Evolutionary conservation across 164 flowering plant species (phyloP).

Genomic region (Piper betle): DNA sequence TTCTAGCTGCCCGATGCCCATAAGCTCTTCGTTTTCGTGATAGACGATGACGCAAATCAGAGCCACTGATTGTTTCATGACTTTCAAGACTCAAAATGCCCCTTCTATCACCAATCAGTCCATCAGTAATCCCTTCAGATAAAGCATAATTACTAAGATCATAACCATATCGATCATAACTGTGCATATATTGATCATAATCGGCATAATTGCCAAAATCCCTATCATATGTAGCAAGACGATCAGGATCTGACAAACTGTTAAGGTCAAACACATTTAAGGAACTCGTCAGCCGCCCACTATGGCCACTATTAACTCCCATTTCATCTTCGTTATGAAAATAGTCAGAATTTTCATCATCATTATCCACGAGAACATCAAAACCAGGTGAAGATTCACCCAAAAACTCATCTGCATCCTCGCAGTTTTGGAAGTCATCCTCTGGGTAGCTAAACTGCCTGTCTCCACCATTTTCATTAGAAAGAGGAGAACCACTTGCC

Average conservation of each 20-base stretch:
- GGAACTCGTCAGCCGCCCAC: conserved; percentile 19
- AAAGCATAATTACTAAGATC: conserved; percentile 26
- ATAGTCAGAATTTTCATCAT: conserved; percentile 43
- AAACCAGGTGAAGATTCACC: conserved; percentile 90
- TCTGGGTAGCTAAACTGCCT: conserved; percentile 28
- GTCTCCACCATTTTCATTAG: conserved; percentile 22
- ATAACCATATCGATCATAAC: conserved; percentile 39
- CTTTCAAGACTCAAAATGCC: conserved; percentile 24
- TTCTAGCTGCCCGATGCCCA: conserved; percentile 54
- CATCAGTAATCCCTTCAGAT: conserved; percentile 20
- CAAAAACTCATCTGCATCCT: conserved; percentile 55
- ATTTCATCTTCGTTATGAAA: conserved; percentile 49
- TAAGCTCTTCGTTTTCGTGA: conserved; percentile 49
- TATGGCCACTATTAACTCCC: conserved; percentile 29
- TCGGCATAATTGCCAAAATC: conserved; percentile 30
- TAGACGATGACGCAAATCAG: conserved; percentile 57
- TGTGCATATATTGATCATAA: conserved; percentile 36
- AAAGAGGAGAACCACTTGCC: conserved; percentile 10
- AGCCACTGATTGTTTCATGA: conserved; percentile 28
- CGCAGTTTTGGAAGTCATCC: conserved; percentile 38
- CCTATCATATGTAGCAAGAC: conserved; percentile 28
- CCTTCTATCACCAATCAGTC: conserved; percentile 29
- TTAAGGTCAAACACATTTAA: conserved; percentile 29
- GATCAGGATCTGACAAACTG: conserved; percentile 12
- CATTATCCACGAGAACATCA: conserved; percentile 93